Conservation (phyloP, 805 yeast genomes). For the Myxozyma geophila region DNA sequence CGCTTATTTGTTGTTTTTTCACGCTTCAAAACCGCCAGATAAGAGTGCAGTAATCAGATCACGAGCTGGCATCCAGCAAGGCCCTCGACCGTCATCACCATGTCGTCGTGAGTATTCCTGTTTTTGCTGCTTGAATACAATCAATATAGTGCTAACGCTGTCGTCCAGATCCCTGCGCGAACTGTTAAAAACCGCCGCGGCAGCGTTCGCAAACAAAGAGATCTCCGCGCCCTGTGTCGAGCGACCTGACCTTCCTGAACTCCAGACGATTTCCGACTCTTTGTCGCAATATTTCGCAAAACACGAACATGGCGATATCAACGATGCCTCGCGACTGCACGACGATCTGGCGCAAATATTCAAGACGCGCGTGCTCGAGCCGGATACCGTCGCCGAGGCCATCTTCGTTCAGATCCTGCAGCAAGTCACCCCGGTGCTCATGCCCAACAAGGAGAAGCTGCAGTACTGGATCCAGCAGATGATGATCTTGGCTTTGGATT, state of each 20-base stretch:
- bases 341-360: conserved; percentile 45
- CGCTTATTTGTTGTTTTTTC: too few species aligned
- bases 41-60: too few species aligned
- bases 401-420: conserved; percentile 43
- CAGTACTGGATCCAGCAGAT: conserved; percentile 57
- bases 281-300: conserved; percentile 22
- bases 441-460: conserved; percentile 41
- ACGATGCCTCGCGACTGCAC: conserved; percentile 43
- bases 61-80: too few species aligned
- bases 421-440: conserved; percentile 43
- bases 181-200: conserved; percentile 27
- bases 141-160: not conserved
- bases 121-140: not conserved
- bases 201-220: conserved; percentile 16
- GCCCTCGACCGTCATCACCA: not conserved
- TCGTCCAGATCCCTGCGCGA: conserved; percentile 31
- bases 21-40: too few species aligned
- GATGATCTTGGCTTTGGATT: conserved; percentile 58
- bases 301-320: conserved; percentile 35
- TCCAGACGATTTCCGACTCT: conserved; percentile 8
- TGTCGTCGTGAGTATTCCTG: not conserved
- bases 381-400: conserved; percentile 36
- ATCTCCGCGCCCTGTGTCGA: conserved; percentile 12
- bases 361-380: conserved; percentile 26
- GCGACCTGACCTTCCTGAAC: conserved; percentile 27